phyloP scores from a whole-genome alignment of 192 early-diverging fungal genomes.

The Umbelopsis vinacea region DNA sequence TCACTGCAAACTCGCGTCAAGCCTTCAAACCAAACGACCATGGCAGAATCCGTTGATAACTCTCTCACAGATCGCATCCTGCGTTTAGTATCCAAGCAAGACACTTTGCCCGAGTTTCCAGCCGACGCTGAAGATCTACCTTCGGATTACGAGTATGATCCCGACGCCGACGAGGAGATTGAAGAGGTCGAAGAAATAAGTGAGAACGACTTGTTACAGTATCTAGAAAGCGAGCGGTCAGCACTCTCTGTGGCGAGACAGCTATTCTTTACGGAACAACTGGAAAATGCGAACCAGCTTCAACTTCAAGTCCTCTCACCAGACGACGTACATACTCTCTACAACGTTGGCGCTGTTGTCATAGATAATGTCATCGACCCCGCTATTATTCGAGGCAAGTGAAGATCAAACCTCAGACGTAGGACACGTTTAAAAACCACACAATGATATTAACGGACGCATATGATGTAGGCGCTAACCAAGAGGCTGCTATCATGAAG shows the following conservation, averaged over 20 bases:
- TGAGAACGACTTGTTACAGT: constrained; percentile 51
- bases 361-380: constrained; percentile 45
- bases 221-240: constrained; percentile 46
- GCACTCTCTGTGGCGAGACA: constrained; percentile 46
- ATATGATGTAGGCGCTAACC: constrained; percentile 11
- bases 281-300: constrained; percentile 1
- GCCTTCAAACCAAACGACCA: not conserved
- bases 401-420: not conserved
- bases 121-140: constrained; percentile 55
- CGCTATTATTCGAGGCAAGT: constrained; percentile 38
- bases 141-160: constrained; percentile 57
- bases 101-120: constrained; percentile 47
- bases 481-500: constrained; percentile 42
- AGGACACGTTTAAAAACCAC: not conserved
- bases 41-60: constrained; percentile 13
- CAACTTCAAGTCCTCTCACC: constrained; percentile 41
- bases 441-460: not conserved
- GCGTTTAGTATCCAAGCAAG: not conserved
- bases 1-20: not conserved
- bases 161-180: constrained; percentile 49
- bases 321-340: constrained; percentile 45
- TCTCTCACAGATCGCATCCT: constrained; percentile 3
- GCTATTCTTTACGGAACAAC: constrained; percentile 43
- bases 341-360: constrained; percentile 44
- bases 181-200: constrained; percentile 54